Evolutionary conservation across 176 grass and related monocot species (phyloP).

Genomic region (Phoenix dactylifera): DNA sequence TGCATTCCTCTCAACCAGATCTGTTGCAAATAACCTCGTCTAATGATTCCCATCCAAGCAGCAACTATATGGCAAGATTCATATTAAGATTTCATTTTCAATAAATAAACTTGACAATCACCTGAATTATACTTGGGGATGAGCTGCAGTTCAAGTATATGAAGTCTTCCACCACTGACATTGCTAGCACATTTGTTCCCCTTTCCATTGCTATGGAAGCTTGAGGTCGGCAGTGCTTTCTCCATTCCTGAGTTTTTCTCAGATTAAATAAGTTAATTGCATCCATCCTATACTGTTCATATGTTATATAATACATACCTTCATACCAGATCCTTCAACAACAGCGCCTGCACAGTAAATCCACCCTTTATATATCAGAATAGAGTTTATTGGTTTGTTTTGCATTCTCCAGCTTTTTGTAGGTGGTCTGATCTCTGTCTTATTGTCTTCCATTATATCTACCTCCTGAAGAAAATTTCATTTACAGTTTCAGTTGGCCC

Average conservation of each 20-base stretch:
- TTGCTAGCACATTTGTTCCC: conserved; percentile 44
- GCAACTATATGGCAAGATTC: neutral
- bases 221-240: conserved; percentile 41
- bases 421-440: conserved; percentile 53
- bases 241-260: conserved; percentile 59
- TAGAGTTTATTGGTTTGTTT: conserved; percentile 64
- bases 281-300: neutral
- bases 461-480: conserved; percentile 53
- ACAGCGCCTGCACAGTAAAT: conserved; percentile 71
- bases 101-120: conserved; percentile 1
- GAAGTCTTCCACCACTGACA: conserved; percentile 89
- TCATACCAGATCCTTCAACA: conserved; percentile 72
- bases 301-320: conserved; percentile 36
- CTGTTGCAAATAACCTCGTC: conserved; percentile 34
- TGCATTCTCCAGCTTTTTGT: conserved; percentile 56
- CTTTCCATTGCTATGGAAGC: conserved; percentile 42
- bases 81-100: too few species aligned
- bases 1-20: conserved; percentile 93
- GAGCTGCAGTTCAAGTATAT: conserved; percentile 84
- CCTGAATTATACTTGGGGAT: conserved; percentile 68
- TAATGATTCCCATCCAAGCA: neutral
- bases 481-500: neutral
- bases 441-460: conserved; percentile 48
- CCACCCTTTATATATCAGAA: conserved; percentile 80
- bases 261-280: conserved; percentile 14